phyloP scores from a whole-genome alignment of 495 filamentous ascomycete species.

The Penicillium canescens region DNA sequence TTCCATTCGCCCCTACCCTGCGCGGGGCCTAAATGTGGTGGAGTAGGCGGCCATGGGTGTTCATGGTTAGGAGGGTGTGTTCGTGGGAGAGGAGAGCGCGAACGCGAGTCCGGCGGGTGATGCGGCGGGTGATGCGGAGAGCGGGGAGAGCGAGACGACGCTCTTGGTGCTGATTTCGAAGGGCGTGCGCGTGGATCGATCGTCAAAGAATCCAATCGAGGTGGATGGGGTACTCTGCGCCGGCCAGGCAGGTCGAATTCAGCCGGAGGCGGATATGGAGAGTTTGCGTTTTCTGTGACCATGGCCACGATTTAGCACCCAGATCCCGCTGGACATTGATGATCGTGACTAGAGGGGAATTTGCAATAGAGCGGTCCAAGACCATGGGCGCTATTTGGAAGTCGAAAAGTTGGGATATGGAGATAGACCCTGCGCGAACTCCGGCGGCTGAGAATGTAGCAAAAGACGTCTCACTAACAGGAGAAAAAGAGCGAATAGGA shows the following conservation, averaged over 20 bases:
- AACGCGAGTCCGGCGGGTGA: conserved; percentile 15
- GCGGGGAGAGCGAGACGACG: conserved; percentile 26
- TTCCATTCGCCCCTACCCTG: conserved; percentile 24
- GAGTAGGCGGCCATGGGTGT: conserved; percentile 28
- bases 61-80: conserved; percentile 21
- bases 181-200: conserved; percentile 35
- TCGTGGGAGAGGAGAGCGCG: conserved; percentile 32
- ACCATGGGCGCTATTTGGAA: not conserved
- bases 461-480: not conserved
- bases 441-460: too few species aligned
- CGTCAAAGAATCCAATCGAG: conserved; percentile 35
- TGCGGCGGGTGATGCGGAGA: conserved; percentile 13
- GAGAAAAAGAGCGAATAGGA: conserved; percentile 8
- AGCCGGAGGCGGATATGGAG: conserved; percentile 38
- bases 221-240: conserved; percentile 34
- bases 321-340: conserved; percentile 51
- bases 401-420: not conserved
- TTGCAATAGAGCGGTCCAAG: conserved; percentile 1
- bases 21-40: conserved; percentile 26
- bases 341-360: conserved; percentile 14
- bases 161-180: conserved; percentile 19
- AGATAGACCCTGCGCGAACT: not conserved
- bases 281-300: conserved; percentile 49
- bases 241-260: conserved; percentile 35
- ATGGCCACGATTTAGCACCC: conserved; percentile 47